A percentile compares a stretch with the other conserved stretches of the same genome.
Evolutionary conservation across 495 filamentous ascomycete species (phyloP).

Genomic region (Aspergillus egyptiacus): DNA sequence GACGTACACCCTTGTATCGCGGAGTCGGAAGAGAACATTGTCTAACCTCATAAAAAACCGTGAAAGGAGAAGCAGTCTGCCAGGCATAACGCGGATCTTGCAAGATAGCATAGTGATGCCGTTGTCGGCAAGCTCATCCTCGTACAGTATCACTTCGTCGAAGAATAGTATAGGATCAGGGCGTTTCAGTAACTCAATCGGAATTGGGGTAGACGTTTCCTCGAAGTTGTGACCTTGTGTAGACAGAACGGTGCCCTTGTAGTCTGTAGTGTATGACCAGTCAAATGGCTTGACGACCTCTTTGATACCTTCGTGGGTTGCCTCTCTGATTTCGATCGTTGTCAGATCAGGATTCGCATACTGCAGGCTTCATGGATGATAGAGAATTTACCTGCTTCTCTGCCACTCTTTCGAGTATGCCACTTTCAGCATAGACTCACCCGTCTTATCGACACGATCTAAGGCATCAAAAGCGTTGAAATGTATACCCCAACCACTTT

Average conservation of each 20-base stretch:
- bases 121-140: conserved; percentile 97
- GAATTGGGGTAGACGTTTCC: conserved; percentile 57
- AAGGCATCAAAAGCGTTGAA: conserved; percentile 86
- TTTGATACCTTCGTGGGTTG: conserved; percentile 80
- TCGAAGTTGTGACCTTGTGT: conserved; percentile 36
- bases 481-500: conserved; percentile 62
- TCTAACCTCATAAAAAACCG: conserved; percentile 94
- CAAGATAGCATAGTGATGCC: conserved; percentile 81
- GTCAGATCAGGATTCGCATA: background rate
- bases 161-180: conserved; percentile 93
- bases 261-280: conserved; percentile 92
- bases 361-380: too few relatives aligned
- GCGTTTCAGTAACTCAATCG: conserved; percentile 73
- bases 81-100: conserved; percentile 89
- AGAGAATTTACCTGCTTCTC: conserved; percentile 53
- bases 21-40: conserved; percentile 74
- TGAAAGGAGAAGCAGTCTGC: conserved; percentile 71
- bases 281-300: conserved; percentile 94
- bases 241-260: conserved; percentile 57
- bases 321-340: conserved; percentile 53
- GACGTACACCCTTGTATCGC: conserved; percentile 87
- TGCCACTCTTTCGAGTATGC: conserved; percentile 91
- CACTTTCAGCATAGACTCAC: conserved; percentile 79
- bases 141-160: conserved; percentile 91
- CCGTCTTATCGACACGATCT: conserved; percentile 90